Base-by-base conservation (phyloP, 805 yeast species). In the Ogataea nakhonphanomensis region DNA sequence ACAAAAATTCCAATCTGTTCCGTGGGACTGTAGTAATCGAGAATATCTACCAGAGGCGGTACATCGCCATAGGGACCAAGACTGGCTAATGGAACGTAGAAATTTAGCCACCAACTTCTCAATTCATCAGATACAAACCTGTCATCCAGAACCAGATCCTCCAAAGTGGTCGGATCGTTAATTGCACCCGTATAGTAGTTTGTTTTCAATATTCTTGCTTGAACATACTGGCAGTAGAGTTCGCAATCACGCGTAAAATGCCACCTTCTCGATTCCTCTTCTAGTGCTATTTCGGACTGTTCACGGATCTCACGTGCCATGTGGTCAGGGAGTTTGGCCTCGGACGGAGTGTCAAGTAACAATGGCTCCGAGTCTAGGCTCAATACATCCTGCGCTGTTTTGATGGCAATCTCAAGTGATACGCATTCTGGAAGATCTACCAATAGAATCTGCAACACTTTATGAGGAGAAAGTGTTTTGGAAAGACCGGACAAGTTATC, bases 1-100 rank as follows among this genome's bases (percentile, higher is more conserved):
- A 57, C 33, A 7, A 58, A 47, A 8, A 47, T 20, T 5, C 41
- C 43, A 2, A 59, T 35, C 32, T 50, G 51, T 2, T 59, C 65
- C 6, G 25, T 33, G 9, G 44, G 12, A 1, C 46, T 24, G 25
- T 52, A 25, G 4, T 41, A 30, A 5, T 36, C 36, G 8, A 51
- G 50, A 43, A 59, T 54, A 10, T 57, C 59, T 10, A 45, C 15
- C 12, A 59, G 41, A 14, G 47, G 31, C 3, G 57, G 53, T 2
- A 46, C 25, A 13, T 41, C 21, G 2, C 44, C 26, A 25, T 25
- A 23, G 3, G 20, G 11, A 5, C 53, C 33, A 13, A 59, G 34
- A 11, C 15, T 25, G 3, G 46, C 33, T 8, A 60, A 21, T 1
- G 66, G 64, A 4, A 12, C 30, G 21, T 54, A 56, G 27, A 53